Percentiles rank a stretch among this genome's conserved stretches.
Conservation (phyloP, 306 rosid species). For the Bauhinia variegata region DNA sequence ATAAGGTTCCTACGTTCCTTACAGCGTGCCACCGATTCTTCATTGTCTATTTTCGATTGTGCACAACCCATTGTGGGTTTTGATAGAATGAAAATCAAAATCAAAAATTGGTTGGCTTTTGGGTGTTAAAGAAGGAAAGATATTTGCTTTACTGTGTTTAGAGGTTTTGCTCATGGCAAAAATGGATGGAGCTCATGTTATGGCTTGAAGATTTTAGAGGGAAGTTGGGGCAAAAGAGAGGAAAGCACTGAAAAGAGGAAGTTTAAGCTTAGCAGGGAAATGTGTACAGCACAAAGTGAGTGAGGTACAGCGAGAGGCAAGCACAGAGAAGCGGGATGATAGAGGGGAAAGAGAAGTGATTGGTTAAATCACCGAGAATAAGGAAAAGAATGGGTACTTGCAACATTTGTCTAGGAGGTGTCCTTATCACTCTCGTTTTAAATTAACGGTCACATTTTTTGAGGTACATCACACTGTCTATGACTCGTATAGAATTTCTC, state of each 20-base stretch:
- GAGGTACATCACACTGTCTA: constrained; percentile 28
- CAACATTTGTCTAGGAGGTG: constrained; percentile 30
- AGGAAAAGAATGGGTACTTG: constrained; percentile 14
- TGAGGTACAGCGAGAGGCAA: neutral
- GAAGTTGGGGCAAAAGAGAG: neutral
- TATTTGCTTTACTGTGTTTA: neutral
- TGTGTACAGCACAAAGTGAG: constrained; percentile 15
- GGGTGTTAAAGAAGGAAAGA: neutral
- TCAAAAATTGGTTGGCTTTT: neutral
- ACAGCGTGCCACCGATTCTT: constrained; percentile 80
- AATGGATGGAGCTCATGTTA: neutral
- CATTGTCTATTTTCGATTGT: constrained; percentile 83
- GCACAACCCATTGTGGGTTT: constrained; percentile 71
- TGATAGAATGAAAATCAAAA: neutral
- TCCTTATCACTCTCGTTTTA: constrained; percentile 33
- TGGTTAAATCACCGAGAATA: constrained; percentile 44
- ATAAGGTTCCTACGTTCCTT: constrained; percentile 69
- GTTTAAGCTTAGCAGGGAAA: neutral
- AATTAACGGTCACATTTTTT: constrained; percentile 69
- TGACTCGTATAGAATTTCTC: neutral
- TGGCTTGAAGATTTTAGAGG: neutral
- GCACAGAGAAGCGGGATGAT: too few relatives aligned
- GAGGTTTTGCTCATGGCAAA: neutral
- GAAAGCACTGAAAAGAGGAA: neutral
- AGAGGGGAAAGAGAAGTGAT: constrained; percentile 12